Percentiles rank a stretch among this genome's conserved stretches.
phyloP scores from a whole-genome alignment of 192 early-diverging fungal species.

The Coemansia sp. region DNA sequence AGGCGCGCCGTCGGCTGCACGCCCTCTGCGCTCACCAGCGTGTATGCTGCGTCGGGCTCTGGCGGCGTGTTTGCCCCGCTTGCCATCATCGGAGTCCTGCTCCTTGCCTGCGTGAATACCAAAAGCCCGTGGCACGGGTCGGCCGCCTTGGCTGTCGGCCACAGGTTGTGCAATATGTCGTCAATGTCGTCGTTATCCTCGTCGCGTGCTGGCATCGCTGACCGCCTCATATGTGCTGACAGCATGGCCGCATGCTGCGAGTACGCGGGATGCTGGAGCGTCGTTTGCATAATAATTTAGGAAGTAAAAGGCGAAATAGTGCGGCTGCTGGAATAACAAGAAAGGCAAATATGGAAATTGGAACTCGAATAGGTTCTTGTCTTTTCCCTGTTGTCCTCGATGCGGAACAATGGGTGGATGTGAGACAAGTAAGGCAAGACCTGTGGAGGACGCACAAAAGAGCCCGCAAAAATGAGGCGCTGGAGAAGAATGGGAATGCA shows the following conservation, averaged over 20 bases:
- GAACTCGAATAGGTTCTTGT: neutral
- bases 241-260: conserved; percentile 18
- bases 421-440: conserved; percentile 4
- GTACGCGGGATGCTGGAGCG: conserved; percentile 21
- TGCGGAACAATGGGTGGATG: conserved; percentile 7
- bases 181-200: conserved; percentile 50
- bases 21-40: conserved; percentile 9
- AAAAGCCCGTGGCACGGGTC: neutral
- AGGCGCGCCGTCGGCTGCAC: conserved; percentile 1
- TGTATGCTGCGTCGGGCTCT: conserved; percentile 1
- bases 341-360: too few relatives aligned
- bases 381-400: neutral
- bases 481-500: conserved; percentile 8
- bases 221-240: neutral
- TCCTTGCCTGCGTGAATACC: neutral
- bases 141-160: conserved; percentile 28
- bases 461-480: conserved; percentile 4
- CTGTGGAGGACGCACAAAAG: neutral
- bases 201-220: conserved; percentile 5
- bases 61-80: conserved; percentile 6
- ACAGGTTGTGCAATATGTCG: conserved; percentile 49
- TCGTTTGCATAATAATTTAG: conserved; percentile 24
- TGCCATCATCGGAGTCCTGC: conserved; percentile 4
- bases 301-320: neutral
- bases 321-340: neutral